Evolutionary conservation across 345 rosid genomes (phyloP).

Genomic region (Moricandia arvensis): DNA sequence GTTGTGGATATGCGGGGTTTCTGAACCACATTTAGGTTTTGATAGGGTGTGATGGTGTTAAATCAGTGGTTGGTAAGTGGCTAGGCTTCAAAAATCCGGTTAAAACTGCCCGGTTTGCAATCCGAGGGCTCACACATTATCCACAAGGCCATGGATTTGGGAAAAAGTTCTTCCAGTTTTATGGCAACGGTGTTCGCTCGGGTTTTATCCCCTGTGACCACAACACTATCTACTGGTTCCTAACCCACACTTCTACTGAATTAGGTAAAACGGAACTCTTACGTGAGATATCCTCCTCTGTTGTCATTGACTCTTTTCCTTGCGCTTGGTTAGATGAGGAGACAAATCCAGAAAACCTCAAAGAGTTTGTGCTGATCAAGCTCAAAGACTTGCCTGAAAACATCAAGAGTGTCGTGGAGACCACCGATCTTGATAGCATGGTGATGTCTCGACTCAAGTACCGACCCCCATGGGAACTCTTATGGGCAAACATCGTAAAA

Average conservation of each 20-base stretch:
- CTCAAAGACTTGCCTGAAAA: constrained; percentile 39
- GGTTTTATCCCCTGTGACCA: constrained; percentile 57
- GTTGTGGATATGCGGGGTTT: neutral
- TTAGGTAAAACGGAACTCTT: constrained; percentile 11
- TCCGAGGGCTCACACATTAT: constrained; percentile 49
- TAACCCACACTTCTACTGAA: constrained; percentile 40
- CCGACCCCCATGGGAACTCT: constrained; percentile 59
- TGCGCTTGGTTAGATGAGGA: constrained; percentile 31
- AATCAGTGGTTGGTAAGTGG: constrained; percentile 66
- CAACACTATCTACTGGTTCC: constrained; percentile 46
- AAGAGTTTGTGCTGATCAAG: constrained; percentile 47
- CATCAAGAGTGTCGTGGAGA: constrained; percentile 41
- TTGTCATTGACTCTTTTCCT: constrained; percentile 8
- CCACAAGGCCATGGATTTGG: constrained; percentile 44
- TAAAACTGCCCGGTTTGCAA: constrained; percentile 39
- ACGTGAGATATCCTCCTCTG: neutral
- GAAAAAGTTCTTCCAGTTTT: constrained; percentile 34
- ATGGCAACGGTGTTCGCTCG: constrained; percentile 50
- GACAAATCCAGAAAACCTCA: constrained; percentile 36
- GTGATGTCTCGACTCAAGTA: constrained; percentile 35
- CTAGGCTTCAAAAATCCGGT: constrained; percentile 54
- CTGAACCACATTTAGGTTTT: constrained; percentile 44
- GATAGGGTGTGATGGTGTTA: constrained; percentile 74
- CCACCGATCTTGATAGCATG: constrained; percentile 41
- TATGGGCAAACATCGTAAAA: constrained; percentile 56